Evolutionary conservation across 2,329 filamentous ascomycete genomes (phyloP).

Genomic region (Trichophyton equinum): DNA sequence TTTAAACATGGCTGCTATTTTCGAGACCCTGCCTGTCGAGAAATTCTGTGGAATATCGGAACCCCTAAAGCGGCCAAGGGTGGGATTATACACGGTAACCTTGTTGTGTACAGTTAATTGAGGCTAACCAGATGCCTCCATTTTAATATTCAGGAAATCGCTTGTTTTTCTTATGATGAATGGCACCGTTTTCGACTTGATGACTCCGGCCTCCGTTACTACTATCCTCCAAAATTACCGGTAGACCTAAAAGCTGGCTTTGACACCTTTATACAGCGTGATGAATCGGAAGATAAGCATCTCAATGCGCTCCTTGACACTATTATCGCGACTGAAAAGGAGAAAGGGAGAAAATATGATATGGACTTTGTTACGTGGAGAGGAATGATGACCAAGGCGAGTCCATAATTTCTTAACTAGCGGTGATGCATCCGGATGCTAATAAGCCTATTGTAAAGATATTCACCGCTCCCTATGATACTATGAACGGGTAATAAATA

Average conservation of each 20-base stretch:
- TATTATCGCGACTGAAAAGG: slow-evolving; percentile 59
- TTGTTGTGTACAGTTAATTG: neutral
- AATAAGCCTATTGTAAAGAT: slow-evolving; percentile 46
- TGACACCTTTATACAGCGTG: slow-evolving; percentile 67
- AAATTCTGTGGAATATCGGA: slow-evolving; percentile 57
- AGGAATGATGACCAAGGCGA: slow-evolving; percentile 95
- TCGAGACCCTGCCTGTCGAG: slow-evolving; percentile 56
- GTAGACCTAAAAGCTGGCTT: slow-evolving; percentile 70
- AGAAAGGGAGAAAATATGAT: slow-evolving; percentile 53
- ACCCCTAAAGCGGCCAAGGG: slow-evolving; percentile 62
- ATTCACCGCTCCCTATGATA: slow-evolving; percentile 70
- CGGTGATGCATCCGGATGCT: neutral
- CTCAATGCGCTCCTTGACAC: slow-evolving; percentile 70
- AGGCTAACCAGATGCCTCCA: slow-evolving; percentile 8
- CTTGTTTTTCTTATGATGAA: slow-evolving; percentile 86
- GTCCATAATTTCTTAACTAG: slow-evolving; percentile 6
- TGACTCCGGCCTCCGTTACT: slow-evolving; percentile 72
- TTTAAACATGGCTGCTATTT: slow-evolving; percentile 23
- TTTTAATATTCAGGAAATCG: slow-evolving; percentile 55
- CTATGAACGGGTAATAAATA: slow-evolving; percentile 55
- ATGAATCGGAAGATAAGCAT: slow-evolving; percentile 76
- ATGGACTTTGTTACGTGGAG: slow-evolving; percentile 83
- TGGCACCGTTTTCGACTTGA: slow-evolving; percentile 64
- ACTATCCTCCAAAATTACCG: slow-evolving; percentile 62
- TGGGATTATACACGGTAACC: slow-evolving; percentile 24